Conservation (phyloP, 805 yeast species). For the Scheffersomyces spartinae region DNA sequence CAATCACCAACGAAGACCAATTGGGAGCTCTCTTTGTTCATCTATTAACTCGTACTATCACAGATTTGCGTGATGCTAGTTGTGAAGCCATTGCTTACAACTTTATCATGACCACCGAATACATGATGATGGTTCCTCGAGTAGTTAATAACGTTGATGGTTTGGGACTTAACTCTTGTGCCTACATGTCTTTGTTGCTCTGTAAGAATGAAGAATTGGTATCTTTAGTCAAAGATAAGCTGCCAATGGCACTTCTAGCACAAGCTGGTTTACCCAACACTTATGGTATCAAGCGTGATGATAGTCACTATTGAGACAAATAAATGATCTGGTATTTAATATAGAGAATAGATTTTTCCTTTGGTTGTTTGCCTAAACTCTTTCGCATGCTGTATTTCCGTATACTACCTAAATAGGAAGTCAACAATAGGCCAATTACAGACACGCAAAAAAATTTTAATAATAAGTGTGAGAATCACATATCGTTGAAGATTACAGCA, state of each 20-base stretch:
- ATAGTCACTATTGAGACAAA: constrained; percentile 42
- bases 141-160: constrained; percentile 35
- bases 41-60: constrained; percentile 58
- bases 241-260: constrained; percentile 42
- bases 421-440: too few relatives aligned
- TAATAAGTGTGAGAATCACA: too few relatives aligned
- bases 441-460: too few relatives aligned
- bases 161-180: constrained; percentile 70
- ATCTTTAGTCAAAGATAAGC: constrained; percentile 33
- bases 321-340: not conserved
- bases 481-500: too few relatives aligned
- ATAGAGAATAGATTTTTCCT: too few relatives aligned
- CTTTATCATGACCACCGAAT: constrained; percentile 66
- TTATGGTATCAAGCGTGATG: constrained; percentile 44
- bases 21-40: constrained; percentile 63
- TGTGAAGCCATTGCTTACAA: constrained; percentile 55
- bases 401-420: too few relatives aligned
- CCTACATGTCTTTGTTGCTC: constrained; percentile 65
- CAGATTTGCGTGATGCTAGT: constrained; percentile 45
- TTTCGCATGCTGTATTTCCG: too few relatives aligned
- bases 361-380: too few relatives aligned
- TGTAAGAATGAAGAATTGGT: constrained; percentile 56
- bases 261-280: constrained; percentile 59
- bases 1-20: constrained; percentile 40
- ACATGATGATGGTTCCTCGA: constrained; percentile 86